These are phyloP conservation scores for Oryza coarctata DNA, from an alignment of 176 grass and related monocot species.

Conservation along the genomic window DNA sequence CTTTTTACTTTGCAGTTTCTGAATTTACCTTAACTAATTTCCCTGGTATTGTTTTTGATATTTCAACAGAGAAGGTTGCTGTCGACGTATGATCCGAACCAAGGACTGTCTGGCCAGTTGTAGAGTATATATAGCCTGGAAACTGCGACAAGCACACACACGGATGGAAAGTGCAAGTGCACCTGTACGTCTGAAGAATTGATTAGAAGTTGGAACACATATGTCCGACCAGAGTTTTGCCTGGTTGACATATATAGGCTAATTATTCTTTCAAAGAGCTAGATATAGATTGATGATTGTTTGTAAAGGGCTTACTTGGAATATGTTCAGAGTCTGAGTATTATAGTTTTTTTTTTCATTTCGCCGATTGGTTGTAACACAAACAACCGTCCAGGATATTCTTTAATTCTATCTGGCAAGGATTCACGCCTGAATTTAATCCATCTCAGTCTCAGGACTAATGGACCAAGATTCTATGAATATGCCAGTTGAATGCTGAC, in stretches of 20 bases:
- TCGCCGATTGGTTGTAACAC: not conserved
- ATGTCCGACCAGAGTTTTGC: not conserved
- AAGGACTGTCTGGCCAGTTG: conserved; percentile 39
- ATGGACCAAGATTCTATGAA: not conserved
- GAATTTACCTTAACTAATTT: not conserved
- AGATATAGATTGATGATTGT: not conserved
- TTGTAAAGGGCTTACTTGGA: not conserved
- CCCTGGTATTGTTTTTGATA: not conserved
- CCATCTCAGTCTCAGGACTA: not conserved
- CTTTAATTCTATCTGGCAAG: not conserved
- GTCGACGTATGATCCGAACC: conserved; percentile 62
- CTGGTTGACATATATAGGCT: not conserved
- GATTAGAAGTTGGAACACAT: not conserved
- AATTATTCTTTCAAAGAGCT: not conserved
- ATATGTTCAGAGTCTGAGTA: not conserved
- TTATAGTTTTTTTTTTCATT: not conserved
- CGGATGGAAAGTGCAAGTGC: not conserved
- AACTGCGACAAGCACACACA: not conserved
- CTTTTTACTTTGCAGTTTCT: not conserved
- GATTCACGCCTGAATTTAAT: not conserved
- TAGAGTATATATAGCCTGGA: not conserved
- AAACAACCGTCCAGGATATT: not conserved
- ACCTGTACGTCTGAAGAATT: not conserved
- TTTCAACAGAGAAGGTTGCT: conserved; percentile 52
- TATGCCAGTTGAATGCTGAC: not conserved